Conservation (phyloP, 768 basidiomycete species). For the Fistulinella prunicolor region DNA sequence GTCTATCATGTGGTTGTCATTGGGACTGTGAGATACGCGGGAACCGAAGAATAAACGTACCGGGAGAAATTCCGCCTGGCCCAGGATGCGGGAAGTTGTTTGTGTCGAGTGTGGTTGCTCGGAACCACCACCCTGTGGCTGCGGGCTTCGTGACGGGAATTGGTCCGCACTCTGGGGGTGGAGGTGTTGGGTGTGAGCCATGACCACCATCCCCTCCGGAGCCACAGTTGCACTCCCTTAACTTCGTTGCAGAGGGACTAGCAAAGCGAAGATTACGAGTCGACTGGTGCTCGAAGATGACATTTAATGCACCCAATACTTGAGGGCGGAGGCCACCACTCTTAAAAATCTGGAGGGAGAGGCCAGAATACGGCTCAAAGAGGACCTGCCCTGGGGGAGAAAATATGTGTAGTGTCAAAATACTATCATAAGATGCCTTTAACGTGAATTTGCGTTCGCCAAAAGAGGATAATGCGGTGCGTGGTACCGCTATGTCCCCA, state of each 20-base stretch:
- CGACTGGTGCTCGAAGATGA: constrained; percentile 10
- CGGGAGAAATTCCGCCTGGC: neutral
- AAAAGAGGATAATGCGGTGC: neutral
- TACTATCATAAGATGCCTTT: constrained; percentile 3
- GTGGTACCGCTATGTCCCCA: neutral
- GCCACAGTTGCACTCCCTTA: neutral
- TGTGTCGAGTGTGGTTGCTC: neutral
- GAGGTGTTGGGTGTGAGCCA: neutral
- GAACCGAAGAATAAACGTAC: neutral
- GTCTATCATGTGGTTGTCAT: neutral
- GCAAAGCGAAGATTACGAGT: constrained; percentile 12
- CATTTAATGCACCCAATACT: constrained; percentile 10
- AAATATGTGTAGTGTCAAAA: constrained; percentile 5
- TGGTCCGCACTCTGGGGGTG: neutral
- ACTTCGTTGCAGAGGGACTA: constrained; percentile 4
- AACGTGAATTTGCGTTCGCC: neutral
- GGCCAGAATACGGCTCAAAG: constrained; percentile 9
- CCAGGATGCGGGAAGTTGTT: constrained; percentile 5
- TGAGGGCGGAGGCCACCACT: neutral
- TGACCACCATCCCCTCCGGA: neutral
- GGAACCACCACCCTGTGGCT: constrained; percentile 13
- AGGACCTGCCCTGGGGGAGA: neutral
- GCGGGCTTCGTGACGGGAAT: constrained; percentile 10
- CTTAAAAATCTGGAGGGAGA: constrained; percentile 5
- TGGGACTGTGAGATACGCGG: neutral